Conservation (phyloP, 768 basidiomycete genomes). For the Agrocybe pediades region DNA sequence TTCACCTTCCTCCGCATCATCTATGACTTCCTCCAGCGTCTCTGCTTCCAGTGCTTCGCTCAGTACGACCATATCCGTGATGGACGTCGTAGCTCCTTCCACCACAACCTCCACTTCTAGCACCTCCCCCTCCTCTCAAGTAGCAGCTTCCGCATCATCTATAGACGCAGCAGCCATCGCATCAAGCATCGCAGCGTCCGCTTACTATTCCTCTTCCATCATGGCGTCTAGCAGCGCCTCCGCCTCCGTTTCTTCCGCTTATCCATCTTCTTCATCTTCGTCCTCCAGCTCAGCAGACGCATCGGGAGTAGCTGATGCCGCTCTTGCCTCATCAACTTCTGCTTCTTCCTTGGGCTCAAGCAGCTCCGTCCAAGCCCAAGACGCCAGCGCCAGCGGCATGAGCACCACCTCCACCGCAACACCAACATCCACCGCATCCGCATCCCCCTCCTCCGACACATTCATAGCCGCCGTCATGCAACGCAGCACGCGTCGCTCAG, state of each 20-base stretch:
- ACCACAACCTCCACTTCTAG: background rate
- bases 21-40: constrained; percentile 4
- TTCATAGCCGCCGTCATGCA: constrained; percentile 15
- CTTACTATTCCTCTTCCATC: constrained; percentile 28
- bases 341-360: constrained; percentile 2
- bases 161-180: constrained; percentile 33
- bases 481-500: too few relatives aligned
- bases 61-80: constrained; percentile 9
- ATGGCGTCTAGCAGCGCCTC: constrained; percentile 7
- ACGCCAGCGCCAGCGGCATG: constrained; percentile 4
- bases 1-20: background rate
- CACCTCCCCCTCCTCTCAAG: too few relatives aligned
- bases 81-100: background rate
- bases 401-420: constrained; percentile 6
- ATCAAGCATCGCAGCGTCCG: constrained; percentile 32
- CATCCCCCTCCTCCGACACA: constrained; percentile 9
- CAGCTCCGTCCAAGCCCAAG: constrained; percentile 9
- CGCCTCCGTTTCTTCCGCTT: background rate
- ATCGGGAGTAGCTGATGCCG: background rate
- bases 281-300: constrained; percentile 6
- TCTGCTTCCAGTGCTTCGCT: constrained; percentile 13
- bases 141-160: constrained; percentile 6
- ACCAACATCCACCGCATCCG: background rate
- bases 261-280: constrained; percentile 2
- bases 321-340: constrained; percentile 2